A percentile compares a stretch with the other conserved stretches of the same genome.
Conservation (phyloP, 768 basidiomycete species). For the Tulasnella sp. region DNA sequence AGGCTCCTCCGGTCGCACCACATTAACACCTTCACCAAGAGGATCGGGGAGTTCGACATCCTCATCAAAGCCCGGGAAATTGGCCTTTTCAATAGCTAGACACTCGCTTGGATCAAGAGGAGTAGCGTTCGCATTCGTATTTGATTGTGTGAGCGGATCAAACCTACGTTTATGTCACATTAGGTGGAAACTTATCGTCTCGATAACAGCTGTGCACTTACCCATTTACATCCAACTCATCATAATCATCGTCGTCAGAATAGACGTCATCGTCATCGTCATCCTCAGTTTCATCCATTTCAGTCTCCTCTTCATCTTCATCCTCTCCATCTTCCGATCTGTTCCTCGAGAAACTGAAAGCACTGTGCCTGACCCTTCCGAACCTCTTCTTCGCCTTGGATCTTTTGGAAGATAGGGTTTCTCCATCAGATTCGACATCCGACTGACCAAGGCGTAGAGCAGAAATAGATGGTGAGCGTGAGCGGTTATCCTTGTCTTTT, state of each 20-base stretch:
- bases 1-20: constrained; percentile 45
- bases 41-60: constrained; percentile 50
- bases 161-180: constrained; percentile 26
- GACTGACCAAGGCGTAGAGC: constrained; percentile 19
- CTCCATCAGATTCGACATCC: constrained; percentile 20
- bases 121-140: constrained; percentile 46
- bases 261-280: constrained; percentile 49
- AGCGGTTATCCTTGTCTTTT: constrained; percentile 41
- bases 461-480: constrained; percentile 17
- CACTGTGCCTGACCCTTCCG: too few species aligned
- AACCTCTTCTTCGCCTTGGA: constrained; percentile 15
- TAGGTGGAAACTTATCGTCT: not conserved
- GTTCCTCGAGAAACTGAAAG: too few species aligned
- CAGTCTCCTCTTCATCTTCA: not conserved
- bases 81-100: constrained; percentile 17
- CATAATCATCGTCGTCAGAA: constrained; percentile 27
- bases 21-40: constrained; percentile 83
- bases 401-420: constrained; percentile 12
- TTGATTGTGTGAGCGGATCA: constrained; percentile 71
- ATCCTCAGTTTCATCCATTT: constrained; percentile 11
- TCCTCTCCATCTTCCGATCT: not conserved
- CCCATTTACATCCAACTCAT: constrained; percentile 26
- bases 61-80: constrained; percentile 37
- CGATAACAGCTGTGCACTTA: too few species aligned
- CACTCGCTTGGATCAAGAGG: constrained; percentile 19